Evolutionary conservation across 1,284 basidiomycete species (phyloP).

Genomic region (Malassezia equina): DNA sequence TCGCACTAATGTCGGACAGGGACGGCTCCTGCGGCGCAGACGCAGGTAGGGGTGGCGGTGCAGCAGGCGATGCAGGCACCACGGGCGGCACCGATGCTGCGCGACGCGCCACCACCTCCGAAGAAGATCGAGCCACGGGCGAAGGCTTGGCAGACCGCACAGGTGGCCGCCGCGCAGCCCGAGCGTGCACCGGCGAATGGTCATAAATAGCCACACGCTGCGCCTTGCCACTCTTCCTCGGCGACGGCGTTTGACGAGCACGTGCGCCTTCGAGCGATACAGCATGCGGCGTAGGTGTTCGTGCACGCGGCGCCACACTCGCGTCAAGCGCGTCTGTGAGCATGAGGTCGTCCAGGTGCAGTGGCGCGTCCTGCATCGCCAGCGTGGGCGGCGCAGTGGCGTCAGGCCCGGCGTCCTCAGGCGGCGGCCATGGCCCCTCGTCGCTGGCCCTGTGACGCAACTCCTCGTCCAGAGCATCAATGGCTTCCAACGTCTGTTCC

Average conservation of each 20-base stretch:
- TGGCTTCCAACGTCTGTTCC: background rate
- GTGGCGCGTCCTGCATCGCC: background rate
- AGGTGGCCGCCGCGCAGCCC: background rate
- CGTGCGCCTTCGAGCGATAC: background rate
- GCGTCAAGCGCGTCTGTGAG: background rate
- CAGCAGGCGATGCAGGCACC: background rate
- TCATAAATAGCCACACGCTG: background rate
- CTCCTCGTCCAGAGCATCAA: background rate
- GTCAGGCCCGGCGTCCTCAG: too few species aligned
- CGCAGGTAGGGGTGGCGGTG: background rate
- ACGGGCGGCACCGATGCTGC: background rate
- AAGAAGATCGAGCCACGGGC: background rate
- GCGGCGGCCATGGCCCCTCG: background rate
- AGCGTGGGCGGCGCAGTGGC: too few species aligned
- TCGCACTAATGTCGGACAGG: slow-evolving; percentile 8
- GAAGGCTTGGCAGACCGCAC: background rate
- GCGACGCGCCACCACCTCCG: background rate
- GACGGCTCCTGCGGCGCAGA: background rate
- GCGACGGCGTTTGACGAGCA: background rate
- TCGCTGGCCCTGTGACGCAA: background rate
- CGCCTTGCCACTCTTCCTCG: background rate
- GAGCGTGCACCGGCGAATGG: background rate
- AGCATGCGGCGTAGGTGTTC: background rate
- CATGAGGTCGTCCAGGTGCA: background rate
- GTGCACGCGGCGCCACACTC: background rate